phyloP scores from a whole-genome alignment of 345 rosid species.

The Salix arbutifolia region DNA sequence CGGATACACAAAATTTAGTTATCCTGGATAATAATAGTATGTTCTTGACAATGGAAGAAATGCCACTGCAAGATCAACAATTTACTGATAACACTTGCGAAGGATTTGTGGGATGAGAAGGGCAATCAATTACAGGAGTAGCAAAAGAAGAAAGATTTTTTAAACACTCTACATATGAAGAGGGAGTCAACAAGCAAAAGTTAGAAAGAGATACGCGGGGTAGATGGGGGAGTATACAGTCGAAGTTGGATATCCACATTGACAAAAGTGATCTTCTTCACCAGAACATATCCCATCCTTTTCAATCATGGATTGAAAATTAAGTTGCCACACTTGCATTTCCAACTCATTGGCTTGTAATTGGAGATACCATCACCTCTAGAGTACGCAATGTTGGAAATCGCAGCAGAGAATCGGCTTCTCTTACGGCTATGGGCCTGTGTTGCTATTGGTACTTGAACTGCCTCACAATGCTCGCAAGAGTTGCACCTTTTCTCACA shows the following conservation, averaged over 20 bases:
- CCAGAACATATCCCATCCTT: not conserved
- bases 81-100: not conserved
- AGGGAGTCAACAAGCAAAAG: too few species aligned
- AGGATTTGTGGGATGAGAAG: not conserved
- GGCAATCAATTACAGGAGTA: not conserved
- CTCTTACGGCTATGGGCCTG: conserved; percentile 12
- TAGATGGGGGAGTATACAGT: too few species aligned
- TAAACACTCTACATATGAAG: too few species aligned
- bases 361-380: conserved; percentile 56
- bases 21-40: too few species aligned
- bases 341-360: conserved; percentile 78
- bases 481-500: conserved; percentile 52
- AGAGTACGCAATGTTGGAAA: conserved; percentile 22
- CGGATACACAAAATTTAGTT: too few species aligned
- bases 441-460: conserved; percentile 55
- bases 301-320: conserved; percentile 44
- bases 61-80: too few species aligned
- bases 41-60: too few species aligned
- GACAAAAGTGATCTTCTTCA: not conserved
- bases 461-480: conserved; percentile 54
- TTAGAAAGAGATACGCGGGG: too few species aligned
- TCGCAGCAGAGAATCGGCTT: conserved; percentile 17
- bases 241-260: not conserved
- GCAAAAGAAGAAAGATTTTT: not conserved
- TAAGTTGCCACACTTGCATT: conserved; percentile 66